Evolutionary conservation across 441 rosid genomes (phyloP).

Genomic region (Populus hybrid): DNA sequence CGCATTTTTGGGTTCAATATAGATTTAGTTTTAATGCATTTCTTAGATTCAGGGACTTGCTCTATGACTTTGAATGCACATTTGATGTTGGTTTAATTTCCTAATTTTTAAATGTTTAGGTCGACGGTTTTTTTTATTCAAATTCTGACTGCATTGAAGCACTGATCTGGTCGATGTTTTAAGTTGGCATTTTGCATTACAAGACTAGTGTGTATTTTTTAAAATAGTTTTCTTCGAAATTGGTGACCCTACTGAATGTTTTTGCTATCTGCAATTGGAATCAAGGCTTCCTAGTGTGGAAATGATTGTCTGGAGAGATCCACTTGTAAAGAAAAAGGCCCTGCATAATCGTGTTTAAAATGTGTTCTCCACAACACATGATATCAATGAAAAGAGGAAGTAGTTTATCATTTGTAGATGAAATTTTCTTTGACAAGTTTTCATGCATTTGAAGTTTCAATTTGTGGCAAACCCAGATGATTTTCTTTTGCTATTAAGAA

Average conservation of each 20-base stretch:
- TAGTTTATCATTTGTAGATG: not conserved
- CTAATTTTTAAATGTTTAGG: not conserved
- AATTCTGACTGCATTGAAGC: not conserved
- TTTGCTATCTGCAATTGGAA: not conserved
- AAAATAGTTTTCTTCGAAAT: not conserved
- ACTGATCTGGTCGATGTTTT: not conserved
- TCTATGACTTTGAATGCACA: not conserved
- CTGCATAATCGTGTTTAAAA: not conserved
- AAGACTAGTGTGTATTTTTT: not conserved
- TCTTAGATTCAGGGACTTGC: not conserved
- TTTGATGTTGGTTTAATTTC: not conserved
- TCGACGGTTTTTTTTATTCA: not conserved
- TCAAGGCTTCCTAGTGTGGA: not conserved
- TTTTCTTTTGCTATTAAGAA: not conserved
- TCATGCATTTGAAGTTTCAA: not conserved
- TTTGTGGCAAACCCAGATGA: not conserved
- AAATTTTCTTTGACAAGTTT: not conserved
- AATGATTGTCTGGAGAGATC: conserved; percentile 8
- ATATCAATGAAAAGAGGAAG: not conserved
- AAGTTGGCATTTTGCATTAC: conserved; percentile 3
- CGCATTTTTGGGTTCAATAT: not conserved
- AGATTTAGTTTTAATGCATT: not conserved
- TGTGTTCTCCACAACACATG: not conserved
- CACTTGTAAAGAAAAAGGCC: not conserved
- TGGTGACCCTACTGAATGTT: not conserved